phyloP scores from a whole-genome alignment of 1,284 basidiomycete genomes.

The Coriolopsis trogii region DNA sequence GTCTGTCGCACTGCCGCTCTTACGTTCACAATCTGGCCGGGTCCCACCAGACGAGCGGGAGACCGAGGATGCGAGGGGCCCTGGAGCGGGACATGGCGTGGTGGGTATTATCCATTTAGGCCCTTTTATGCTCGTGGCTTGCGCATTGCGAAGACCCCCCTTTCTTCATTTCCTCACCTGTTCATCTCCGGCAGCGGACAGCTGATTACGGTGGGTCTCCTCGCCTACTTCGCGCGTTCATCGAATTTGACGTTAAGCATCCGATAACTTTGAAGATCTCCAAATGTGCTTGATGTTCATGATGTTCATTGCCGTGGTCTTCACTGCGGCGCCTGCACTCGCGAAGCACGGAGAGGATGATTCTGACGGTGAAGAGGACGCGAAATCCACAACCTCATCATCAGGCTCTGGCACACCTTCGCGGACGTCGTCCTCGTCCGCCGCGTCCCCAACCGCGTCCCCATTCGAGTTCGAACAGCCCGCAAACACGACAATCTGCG shows the following conservation, averaged over 20 bases:
- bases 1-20: background rate
- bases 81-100: background rate
- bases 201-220: no score
- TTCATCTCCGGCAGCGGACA: no score
- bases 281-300: background rate
- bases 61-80: no score
- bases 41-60: background rate
- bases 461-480: slow-evolving; percentile 26
- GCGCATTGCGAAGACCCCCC: no score
- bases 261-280: no score
- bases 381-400: slow-evolving; percentile 1
- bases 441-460: background rate
- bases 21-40: background rate
- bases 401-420: slow-evolving; percentile 2
- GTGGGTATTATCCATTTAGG: background rate
- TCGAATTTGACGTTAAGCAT: background rate
- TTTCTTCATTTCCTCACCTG: no score
- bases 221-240: no score
- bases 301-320: background rate
- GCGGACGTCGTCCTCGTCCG: background rate
- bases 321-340: background rate
- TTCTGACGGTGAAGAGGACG: background rate
- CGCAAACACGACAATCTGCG: slow-evolving; percentile 27
- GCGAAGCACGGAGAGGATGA: slow-evolving; percentile 14
- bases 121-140: background rate